A percentile compares a stretch with the other conserved stretches of the same genome.
Conservation (phyloP, 164 flowering plant species). For the Tinospora cordifolia region DNA sequence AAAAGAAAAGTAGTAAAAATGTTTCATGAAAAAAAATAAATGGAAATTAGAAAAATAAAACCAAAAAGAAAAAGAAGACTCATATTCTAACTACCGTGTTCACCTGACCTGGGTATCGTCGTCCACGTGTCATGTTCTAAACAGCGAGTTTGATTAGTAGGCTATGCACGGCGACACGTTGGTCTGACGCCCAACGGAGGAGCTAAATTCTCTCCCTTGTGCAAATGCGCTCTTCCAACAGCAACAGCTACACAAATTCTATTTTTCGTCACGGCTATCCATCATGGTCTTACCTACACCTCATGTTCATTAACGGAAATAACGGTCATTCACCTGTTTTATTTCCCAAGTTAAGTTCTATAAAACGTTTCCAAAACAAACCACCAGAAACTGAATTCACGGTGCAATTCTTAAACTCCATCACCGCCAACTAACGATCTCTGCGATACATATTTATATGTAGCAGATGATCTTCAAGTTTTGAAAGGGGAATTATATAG, state of each 20-base stretch:
- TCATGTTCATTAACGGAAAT: constrained; percentile 3
- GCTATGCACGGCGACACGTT: not conserved
- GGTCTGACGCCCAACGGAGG: not conserved
- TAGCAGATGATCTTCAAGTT: too few relatives aligned
- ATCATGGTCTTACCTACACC: not conserved
- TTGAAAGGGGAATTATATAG: too few relatives aligned
- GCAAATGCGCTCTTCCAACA: not conserved
- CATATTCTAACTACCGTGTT: too few relatives aligned
- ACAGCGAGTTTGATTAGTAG: not conserved
- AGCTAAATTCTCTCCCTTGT: not conserved
- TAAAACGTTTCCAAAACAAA: not conserved
- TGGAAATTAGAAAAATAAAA: too few relatives aligned
- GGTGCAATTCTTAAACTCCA: not conserved
- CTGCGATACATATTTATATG: too few relatives aligned
- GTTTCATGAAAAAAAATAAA: too few relatives aligned
- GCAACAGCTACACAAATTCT: too few relatives aligned
- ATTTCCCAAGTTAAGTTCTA: not conserved
- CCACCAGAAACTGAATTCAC: not conserved
- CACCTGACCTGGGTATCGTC: too few relatives aligned
- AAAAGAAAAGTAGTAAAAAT: too few relatives aligned
- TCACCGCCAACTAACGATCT: not conserved
- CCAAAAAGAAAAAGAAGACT: too few relatives aligned
- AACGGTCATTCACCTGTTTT: constrained; percentile 9
- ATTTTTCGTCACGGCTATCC: not conserved
- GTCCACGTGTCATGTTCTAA: not conserved